phyloP scores from a whole-genome alignment of 805 yeast genomes.

The Starmera caribaea region DNA sequence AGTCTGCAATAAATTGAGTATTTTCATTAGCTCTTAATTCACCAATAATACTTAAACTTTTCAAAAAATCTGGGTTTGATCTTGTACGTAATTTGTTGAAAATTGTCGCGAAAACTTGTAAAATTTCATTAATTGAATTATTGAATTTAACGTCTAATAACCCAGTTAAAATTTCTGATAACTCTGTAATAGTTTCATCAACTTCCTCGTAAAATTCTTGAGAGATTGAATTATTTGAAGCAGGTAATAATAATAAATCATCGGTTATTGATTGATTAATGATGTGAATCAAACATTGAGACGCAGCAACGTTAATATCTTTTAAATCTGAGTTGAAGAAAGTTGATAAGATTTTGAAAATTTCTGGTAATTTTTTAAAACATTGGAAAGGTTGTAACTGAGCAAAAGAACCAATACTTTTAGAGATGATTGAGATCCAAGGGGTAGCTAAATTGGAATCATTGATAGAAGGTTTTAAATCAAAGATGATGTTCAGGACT shows the following conservation, averaged over 20 bases:
- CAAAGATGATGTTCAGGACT: slow-evolving; percentile 63
- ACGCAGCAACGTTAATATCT: slow-evolving; percentile 63
- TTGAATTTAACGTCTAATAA: slow-evolving; percentile 67
- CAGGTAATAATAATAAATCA: slow-evolving; percentile 43
- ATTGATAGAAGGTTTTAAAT: slow-evolving; percentile 69
- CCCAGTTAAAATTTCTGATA: slow-evolving; percentile 48
- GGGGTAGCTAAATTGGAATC: slow-evolving; percentile 86
- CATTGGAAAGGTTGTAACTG: slow-evolving; percentile 42
- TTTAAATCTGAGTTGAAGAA: slow-evolving; percentile 60
- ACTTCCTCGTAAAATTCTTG: slow-evolving; percentile 42
- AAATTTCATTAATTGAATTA: slow-evolving; percentile 63
- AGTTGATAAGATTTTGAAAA: slow-evolving; percentile 46
- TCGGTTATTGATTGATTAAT: slow-evolving; percentile 60
- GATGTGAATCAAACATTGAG: slow-evolving; percentile 80
- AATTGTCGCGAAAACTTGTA: slow-evolving; percentile 55
- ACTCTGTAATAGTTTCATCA: slow-evolving; percentile 40
- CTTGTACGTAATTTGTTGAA: slow-evolving; percentile 56
- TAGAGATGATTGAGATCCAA: slow-evolving; percentile 92
- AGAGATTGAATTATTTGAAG: slow-evolving; percentile 26
- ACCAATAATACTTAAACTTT: slow-evolving; percentile 65
- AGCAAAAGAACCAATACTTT: slow-evolving; percentile 54
- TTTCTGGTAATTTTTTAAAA: slow-evolving; percentile 43
- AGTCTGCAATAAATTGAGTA: slow-evolving; percentile 55
- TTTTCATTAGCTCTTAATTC: slow-evolving; percentile 77
- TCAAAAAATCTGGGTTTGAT: slow-evolving; percentile 61